Evolutionary conservation across 768 basidiomycete genomes (phyloP), one percentile per base, ranked within the genome.

Genomic region (Dioszegia crocea): DNA sequence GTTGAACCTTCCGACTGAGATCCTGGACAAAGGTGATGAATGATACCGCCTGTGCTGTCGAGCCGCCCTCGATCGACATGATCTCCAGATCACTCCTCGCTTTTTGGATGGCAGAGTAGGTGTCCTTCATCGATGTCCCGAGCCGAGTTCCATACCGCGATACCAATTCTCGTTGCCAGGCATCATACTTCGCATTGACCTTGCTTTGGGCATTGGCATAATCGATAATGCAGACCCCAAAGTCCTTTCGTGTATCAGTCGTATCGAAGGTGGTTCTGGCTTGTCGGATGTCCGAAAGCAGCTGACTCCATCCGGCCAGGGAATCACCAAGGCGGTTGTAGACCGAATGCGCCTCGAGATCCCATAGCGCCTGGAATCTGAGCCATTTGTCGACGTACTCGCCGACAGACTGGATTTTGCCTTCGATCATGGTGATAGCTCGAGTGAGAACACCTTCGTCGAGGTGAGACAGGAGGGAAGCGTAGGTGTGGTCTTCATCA

Each of bases 1-100:
- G 82, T 80, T 89, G 89, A 56, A 91, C 90, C 81, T 93, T 96
- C 75, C 88, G 87, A 81, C 98, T 98, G 68, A 98, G 83, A 82
- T 98, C 96, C 78, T 99, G 96, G 2, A 99, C 94, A 74, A 97
- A 98, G 24, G 96, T 99, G 78, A 99, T 99, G 78, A 99, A 96
- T 1, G 90, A 89, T 65, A 99, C 96, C 77, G 96, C 92, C 51
- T 93, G 92, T 46, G 94, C 93, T 78, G 96, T 99, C 63, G 94
- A 94, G 30, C 76, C 76, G 0, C 91, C 91, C 73, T 97, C 93
- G 76, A 98, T 94, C 48, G 91, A 91, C 69, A 97, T 91, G 71
- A 90, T 88, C 77, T 98, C 96, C 58, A 99, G 83, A 64, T 97
- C 93, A 74, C 94, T 89, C 68, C 96, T 82, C 53, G 92, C 90